Percentiles rank a stretch among this genome's conserved stretches.
These are phyloP conservation scores for Paecilomyces sp. DNA, from an alignment of 2,329 filamentous ascomycete species.

Conservation along the genomic window DNA sequence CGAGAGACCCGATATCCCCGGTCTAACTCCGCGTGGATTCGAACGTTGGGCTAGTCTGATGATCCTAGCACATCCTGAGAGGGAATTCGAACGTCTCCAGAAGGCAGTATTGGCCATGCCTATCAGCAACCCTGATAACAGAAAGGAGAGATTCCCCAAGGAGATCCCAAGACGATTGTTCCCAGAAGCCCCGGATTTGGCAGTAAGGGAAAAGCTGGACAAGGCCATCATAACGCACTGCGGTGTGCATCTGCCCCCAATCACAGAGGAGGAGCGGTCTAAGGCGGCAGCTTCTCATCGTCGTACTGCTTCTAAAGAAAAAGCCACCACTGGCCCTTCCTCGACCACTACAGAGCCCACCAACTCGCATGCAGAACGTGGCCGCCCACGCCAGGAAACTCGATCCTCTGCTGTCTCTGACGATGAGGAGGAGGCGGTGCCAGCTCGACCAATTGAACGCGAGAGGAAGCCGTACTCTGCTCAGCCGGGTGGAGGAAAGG, in stretches of 20 bases:
- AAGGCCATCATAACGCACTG: slow-evolving; percentile 51
- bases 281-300: slow-evolving; percentile 18
- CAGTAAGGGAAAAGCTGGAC: slow-evolving; percentile 54
- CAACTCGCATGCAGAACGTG: slow-evolving; percentile 25
- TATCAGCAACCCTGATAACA: slow-evolving; percentile 59
- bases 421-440: slow-evolving; percentile 31
- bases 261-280: slow-evolving; percentile 28
- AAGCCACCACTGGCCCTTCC: slow-evolving; percentile 7
- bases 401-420: slow-evolving; percentile 27
- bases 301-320: neutral
- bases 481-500: slow-evolving; percentile 53
- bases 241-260: slow-evolving; percentile 38
- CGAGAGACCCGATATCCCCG: slow-evolving; percentile 54
- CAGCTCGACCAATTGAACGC: slow-evolving; percentile 52
- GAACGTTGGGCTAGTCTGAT: slow-evolving; percentile 64
- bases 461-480: slow-evolving; percentile 59
- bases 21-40: slow-evolving; percentile 62
- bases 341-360: slow-evolving; percentile 12
- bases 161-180: slow-evolving; percentile 69
- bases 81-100: slow-evolving; percentile 63
- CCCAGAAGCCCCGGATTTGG: slow-evolving; percentile 51
- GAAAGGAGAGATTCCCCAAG: slow-evolving; percentile 68
- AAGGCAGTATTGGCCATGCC: slow-evolving; percentile 64
- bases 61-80: slow-evolving; percentile 68
- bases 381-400: slow-evolving; percentile 33